phyloP scores from a whole-genome alignment of 768 basidiomycete species.

The Sporobolomyces phaffii region DNA sequence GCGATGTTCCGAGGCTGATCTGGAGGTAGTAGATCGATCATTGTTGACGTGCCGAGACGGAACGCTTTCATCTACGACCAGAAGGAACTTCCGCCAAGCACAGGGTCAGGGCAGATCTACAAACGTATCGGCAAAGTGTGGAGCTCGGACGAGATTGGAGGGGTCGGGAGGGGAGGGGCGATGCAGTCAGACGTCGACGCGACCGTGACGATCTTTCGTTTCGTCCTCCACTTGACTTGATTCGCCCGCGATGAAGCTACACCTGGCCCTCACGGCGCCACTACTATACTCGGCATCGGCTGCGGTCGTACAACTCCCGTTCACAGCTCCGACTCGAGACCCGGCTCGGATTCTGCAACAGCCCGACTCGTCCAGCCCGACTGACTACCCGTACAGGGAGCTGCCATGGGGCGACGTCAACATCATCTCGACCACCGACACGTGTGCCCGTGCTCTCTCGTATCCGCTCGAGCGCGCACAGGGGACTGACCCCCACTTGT shows the following conservation, averaged over 20 bases:
- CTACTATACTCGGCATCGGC: background rate
- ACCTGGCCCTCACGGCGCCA: background rate
- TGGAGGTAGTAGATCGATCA: too few species aligned
- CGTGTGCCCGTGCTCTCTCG: conserved; percentile 48
- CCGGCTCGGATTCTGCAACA: conserved; percentile 6
- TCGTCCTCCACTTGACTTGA: too few species aligned
- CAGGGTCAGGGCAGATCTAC: too few species aligned
- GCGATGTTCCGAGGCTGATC: too few species aligned
- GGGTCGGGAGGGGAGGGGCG: too few species aligned
- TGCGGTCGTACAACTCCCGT: conserved; percentile 2
- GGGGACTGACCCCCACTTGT: conserved; percentile 1
- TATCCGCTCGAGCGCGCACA: background rate
- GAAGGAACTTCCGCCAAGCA: too few species aligned
- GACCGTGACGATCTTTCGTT: too few species aligned
- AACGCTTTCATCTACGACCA: too few species aligned
- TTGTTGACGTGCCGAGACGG: too few species aligned
- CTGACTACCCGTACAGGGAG: conserved; percentile 56
- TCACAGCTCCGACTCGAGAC: background rate
- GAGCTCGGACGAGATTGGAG: too few species aligned
- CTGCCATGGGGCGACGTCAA: conserved; percentile 87
- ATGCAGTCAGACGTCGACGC: too few species aligned
- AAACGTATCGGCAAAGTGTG: too few species aligned
- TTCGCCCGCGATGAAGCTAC: background rate
- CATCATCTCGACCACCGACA: conserved; percentile 78
- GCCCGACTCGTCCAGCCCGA: conserved; percentile 21